Base-by-base conservation (phyloP, 2,329 filamentous ascomycete genomes). In the Chrysoporthe cubensis region DNA sequence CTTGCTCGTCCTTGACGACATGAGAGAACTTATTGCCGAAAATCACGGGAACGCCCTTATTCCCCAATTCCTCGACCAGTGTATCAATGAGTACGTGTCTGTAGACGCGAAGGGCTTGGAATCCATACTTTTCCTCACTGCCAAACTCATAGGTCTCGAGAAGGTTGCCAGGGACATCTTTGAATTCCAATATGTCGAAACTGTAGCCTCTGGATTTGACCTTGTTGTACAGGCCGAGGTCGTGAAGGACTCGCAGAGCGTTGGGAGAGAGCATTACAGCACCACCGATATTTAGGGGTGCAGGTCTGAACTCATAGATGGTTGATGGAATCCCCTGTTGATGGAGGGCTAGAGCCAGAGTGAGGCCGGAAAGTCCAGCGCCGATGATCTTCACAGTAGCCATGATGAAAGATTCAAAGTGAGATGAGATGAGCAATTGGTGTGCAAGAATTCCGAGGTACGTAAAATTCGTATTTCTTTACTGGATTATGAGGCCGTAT, bases 211-310 rank as follows among this genome's bases (percentile, higher is more conserved):
- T 77, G 0, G 76, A 70, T 8, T 77, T 76, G 62, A 88, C 77
- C 2, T 78, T 77, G 1, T 79, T 58, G 71, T 86, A 86, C 2
- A 87, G 76, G 0, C 79, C 82, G 0, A 89, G 75, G 0, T 73
- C 74, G 69, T 88, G 83, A 0, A 90, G 79, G 50, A 88, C 78
- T 4, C 80, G 79, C 1, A 89, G 80, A 0, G 85, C 84, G 64
- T 89, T 89, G 5, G 87, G 87, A 0, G 86, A 87, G 2, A 89
- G 80, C 82, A 88, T 87, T 42, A 89, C 78, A 0, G 84, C 85
- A 2, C 87, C 87, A 21, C 84, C 83, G 34, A 83, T 82, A 68
- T 83, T 79, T 2, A 82, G 78, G 1, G 81, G 78, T 0, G 79
- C 78, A 0, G 76, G 67, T 9, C 83, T 80, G 16, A 80, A 77